phyloP scores from a whole-genome alignment of 2,329 filamentous ascomycete species.

The Eutypa lata region DNA sequence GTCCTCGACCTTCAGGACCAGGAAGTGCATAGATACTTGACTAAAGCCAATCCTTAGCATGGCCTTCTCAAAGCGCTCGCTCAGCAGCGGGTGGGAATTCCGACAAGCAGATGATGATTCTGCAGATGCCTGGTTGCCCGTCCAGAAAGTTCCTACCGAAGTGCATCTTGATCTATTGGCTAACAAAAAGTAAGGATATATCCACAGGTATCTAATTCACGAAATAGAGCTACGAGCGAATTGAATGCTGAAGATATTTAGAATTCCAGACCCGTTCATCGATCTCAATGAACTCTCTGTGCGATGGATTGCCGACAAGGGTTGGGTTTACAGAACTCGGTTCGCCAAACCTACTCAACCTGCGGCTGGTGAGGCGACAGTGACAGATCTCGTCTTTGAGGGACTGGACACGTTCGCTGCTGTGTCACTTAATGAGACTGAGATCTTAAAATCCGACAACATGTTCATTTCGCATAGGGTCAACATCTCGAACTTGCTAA shows the following conservation, averaged over 20 bases:
- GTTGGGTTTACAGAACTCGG: slow-evolving; percentile 53
- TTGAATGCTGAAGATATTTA: slow-evolving; percentile 8
- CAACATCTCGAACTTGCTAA: slow-evolving; percentile 42
- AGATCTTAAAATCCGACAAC: slow-evolving; percentile 56
- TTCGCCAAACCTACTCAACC: slow-evolving; percentile 23
- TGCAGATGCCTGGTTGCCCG: slow-evolving; percentile 29
- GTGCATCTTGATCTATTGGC: slow-evolving; percentile 36
- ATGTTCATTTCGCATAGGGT: slow-evolving; percentile 62
- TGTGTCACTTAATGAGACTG: slow-evolving; percentile 50
- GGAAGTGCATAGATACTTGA: too few relatives aligned
- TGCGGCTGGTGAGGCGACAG: slow-evolving; percentile 12
- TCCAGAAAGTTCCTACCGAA: slow-evolving; percentile 31
- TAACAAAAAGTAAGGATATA: slow-evolving; percentile 29
- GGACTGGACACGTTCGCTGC: slow-evolving; percentile 63
- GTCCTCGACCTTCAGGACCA: too few relatives aligned
- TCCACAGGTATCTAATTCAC: background rate
- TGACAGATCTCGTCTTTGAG: slow-evolving; percentile 54
- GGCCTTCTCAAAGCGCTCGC: slow-evolving; percentile 14
- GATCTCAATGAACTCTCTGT: slow-evolving; percentile 59
- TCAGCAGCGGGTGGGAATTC: slow-evolving; percentile 20
- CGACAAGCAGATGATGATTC: slow-evolving; percentile 10
- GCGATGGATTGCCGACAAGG: slow-evolving; percentile 60
- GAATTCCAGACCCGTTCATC: slow-evolving; percentile 55
- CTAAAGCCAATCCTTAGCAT: slow-evolving; percentile 10
- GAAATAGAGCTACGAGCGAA: background rate